phyloP scores from a whole-genome alignment of 1,284 basidiomycete species.

The Boletus semigastroideus region DNA sequence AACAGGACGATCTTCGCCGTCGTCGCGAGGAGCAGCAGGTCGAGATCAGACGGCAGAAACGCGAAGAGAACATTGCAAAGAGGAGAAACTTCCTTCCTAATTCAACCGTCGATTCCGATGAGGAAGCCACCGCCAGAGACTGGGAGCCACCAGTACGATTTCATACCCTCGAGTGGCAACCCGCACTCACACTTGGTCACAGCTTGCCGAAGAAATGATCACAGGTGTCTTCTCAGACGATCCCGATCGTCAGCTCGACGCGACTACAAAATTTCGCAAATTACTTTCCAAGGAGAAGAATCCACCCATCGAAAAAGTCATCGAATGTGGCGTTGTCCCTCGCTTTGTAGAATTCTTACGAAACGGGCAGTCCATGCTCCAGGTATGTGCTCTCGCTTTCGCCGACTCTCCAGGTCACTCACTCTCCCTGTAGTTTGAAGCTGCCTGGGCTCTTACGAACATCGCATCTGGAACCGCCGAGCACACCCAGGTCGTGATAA shows the following conservation, averaged over 20 bases:
- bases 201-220: constrained; percentile 93
- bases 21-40: constrained; percentile 96
- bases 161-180: constrained; percentile 5
- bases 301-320: constrained; percentile 99
- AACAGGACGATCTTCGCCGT: constrained; percentile 86
- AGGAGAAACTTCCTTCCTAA: constrained; percentile 87
- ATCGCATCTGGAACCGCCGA: constrained; percentile 99
- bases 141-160: constrained; percentile 75
- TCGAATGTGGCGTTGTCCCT: constrained; percentile 95
- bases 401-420: not conserved
- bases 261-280: constrained; percentile 97
- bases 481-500: constrained; percentile 98
- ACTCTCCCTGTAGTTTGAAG: constrained; percentile 78
- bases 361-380: constrained; percentile 90
- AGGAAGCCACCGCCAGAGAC: constrained; percentile 67
- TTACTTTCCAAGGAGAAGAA: constrained; percentile 99
- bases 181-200: constrained; percentile 10
- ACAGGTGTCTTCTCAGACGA: constrained; percentile 91
- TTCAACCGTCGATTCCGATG: constrained; percentile 78
- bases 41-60: constrained; percentile 94
- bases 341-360: constrained; percentile 96
- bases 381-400: constrained; percentile 54
- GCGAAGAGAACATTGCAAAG: constrained; percentile 97
- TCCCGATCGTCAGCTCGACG: constrained; percentile 89
- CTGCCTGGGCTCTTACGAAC: constrained; percentile 99